Conservation (phyloP, 139 green algal species). For the Micractinium conductrix region DNA sequence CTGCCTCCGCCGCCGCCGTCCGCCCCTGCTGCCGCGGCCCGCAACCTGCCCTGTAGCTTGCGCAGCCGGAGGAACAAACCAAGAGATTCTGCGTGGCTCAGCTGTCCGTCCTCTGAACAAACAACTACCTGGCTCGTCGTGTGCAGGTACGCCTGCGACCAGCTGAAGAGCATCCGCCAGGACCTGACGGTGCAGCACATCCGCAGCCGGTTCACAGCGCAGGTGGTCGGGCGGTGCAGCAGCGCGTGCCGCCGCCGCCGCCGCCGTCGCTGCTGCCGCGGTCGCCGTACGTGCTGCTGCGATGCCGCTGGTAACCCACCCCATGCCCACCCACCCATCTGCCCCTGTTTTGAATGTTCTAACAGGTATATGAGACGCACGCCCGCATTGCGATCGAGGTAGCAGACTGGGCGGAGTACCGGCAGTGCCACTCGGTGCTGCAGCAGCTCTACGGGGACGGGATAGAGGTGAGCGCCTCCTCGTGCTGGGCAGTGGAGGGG, state of each 20-base stretch:
- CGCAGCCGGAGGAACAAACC: not conserved
- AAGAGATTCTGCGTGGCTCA: too few species aligned
- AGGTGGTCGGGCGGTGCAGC: not conserved
- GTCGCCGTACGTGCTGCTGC: not conserved
- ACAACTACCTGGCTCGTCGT: not conserved
- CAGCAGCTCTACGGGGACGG: slow-evolving; percentile 68
- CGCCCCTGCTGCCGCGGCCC: too few species aligned
- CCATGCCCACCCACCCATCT: not conserved
- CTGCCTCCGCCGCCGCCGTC: too few species aligned
- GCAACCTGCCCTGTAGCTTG: too few species aligned
- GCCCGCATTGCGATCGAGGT: slow-evolving; percentile 75
- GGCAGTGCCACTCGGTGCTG: slow-evolving; percentile 72
- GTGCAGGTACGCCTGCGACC: slow-evolving; percentile 53
- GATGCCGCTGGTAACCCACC: not conserved
- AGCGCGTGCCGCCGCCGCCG: too few species aligned
- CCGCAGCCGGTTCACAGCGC: slow-evolving; percentile 48
- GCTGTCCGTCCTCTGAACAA: not conserved
- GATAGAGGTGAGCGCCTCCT: slow-evolving; percentile 22
- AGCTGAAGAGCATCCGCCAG: slow-evolving; percentile 56
- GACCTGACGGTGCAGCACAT: slow-evolving; percentile 54
- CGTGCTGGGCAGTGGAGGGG: too few species aligned
- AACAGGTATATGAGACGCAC: slow-evolving; percentile 79
- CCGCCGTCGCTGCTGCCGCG: not conserved
- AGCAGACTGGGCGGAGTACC: slow-evolving; percentile 75
- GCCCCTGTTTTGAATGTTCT: not conserved